A percentile compares a stretch with the other conserved stretches of the same genome.
Conservation (phyloP, 106 monocot genomes). For the Dendrobium officinale region DNA sequence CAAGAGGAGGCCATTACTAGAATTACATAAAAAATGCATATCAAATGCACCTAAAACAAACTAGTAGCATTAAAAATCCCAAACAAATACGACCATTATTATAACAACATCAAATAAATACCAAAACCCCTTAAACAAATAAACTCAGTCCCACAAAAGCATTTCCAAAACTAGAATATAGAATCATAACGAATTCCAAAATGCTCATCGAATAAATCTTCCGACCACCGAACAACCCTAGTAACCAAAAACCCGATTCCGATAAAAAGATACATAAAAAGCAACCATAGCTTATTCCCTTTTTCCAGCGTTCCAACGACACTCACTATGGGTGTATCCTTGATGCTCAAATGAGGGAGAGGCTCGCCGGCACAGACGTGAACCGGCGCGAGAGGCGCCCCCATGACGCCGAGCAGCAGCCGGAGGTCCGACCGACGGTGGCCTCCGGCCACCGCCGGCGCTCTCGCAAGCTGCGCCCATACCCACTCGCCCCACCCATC, state of each 20-base stretch:
- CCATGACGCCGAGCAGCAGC: constrained; percentile 65
- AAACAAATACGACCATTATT: too few species aligned
- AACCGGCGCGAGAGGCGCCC: constrained; percentile 58
- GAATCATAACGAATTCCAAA: not conserved
- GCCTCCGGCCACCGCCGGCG: constrained; percentile 27
- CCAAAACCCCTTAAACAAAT: not conserved
- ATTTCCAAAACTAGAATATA: not conserved
- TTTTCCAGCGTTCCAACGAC: not conserved
- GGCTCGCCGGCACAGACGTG: constrained; percentile 51
- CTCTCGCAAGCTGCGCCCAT: constrained; percentile 29
- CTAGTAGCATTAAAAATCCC: too few species aligned
- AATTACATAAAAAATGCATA: not conserved
- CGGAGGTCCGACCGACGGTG: constrained; percentile 29
- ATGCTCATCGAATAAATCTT: not conserved
- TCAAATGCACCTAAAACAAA: too few species aligned
- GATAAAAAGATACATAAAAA: not conserved
- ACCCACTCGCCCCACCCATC: constrained; percentile 39
- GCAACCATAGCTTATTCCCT: not conserved
- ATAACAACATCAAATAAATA: not conserved
- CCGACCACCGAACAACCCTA: not conserved
- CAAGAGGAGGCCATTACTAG: not conserved
- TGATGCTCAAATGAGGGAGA: constrained; percentile 70
- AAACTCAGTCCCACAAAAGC: not conserved
- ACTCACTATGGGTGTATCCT: constrained; percentile 73
- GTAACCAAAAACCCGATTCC: not conserved